These are phyloP conservation scores for Balamuthia mandrillaris DNA, from an alignment of 208 protist genomes.

Conservation along the genomic window DNA sequence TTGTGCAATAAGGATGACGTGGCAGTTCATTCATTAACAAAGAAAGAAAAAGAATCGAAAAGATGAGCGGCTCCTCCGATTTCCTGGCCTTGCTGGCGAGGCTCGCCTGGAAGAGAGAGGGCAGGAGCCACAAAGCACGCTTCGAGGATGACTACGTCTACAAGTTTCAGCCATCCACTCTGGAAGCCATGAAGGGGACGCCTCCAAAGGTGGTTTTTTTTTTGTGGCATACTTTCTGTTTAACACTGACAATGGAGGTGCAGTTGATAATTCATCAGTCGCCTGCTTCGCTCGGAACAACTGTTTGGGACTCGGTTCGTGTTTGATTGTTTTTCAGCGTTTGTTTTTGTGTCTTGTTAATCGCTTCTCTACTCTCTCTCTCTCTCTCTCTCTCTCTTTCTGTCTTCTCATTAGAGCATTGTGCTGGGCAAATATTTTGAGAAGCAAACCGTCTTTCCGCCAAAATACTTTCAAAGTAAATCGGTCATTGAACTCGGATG, in stretches of 20 bases:
- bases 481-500: slow-evolving; percentile 10
- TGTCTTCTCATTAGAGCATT: slow-evolving; percentile 8
- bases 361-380: too few species aligned
- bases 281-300: neutral
- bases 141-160: slow-evolving; percentile 14
- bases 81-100: too few species aligned
- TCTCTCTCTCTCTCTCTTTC: neutral
- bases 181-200: neutral
- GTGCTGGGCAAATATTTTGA: slow-evolving; percentile 34
- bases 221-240: too few species aligned
- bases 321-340: too few species aligned
- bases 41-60: too few species aligned
- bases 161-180: too few species aligned
- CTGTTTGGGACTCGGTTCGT: slow-evolving; percentile 38
- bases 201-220: neutral
- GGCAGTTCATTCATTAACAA: too few species aligned
- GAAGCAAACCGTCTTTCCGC: neutral
- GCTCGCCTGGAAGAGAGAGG: slow-evolving; percentile 20
- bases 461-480: neutral
- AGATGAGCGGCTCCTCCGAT: too few species aligned
- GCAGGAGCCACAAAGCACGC: neutral
- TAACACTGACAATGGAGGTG: neutral
- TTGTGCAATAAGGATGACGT: too few species aligned
- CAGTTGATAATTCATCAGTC: slow-evolving; percentile 35
- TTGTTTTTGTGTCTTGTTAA: too few species aligned